A percentile compares a stretch with the other conserved stretches of the same genome.
phyloP scores from a whole-genome alignment of 495 filamentous ascomycete genomes.

The Penicillium odoratum region DNA sequence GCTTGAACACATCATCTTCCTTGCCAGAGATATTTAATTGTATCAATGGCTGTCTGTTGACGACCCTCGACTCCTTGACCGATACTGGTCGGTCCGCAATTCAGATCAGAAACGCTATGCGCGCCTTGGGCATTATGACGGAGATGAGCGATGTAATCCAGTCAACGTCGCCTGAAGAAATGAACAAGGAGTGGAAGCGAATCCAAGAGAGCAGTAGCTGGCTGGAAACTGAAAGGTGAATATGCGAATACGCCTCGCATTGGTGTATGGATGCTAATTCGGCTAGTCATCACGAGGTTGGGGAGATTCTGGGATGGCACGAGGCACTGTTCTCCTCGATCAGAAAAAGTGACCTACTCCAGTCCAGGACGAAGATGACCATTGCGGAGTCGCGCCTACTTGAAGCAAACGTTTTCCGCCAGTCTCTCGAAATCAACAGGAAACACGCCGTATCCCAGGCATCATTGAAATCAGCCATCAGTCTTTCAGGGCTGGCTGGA shows the following conservation, averaged over 20 bases:
- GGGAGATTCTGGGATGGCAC: constrained; percentile 76
- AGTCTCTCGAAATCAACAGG: constrained; percentile 71
- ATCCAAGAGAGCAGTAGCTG: constrained; percentile 68
- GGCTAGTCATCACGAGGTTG: constrained; percentile 76
- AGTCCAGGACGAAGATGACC: constrained; percentile 53
- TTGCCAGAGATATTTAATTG: constrained; percentile 46
- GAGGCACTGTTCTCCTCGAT: constrained; percentile 82
- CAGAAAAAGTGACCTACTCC: constrained; percentile 63
- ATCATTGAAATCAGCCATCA: constrained; percentile 78
- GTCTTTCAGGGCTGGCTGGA: constrained; percentile 69
- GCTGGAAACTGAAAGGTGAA: constrained; percentile 76
- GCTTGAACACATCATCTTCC: constrained; percentile 66
- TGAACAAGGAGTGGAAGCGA: constrained; percentile 60
- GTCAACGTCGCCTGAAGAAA: constrained; percentile 53
- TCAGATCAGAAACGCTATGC: constrained; percentile 62
- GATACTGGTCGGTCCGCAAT: constrained; percentile 56
- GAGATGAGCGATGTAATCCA: constrained; percentile 79
- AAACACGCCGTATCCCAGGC: constrained; percentile 81
- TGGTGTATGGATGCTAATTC: constrained; percentile 1
- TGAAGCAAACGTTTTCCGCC: constrained; percentile 71
- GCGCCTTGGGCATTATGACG: constrained; percentile 72
- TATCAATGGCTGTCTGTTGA: constrained; percentile 64
- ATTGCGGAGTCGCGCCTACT: constrained; percentile 63
- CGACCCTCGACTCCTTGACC: constrained; percentile 59
- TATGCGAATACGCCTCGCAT: background rate